Evolutionary conservation across 2,329 filamentous ascomycete genomes (phyloP).

Genomic region (Scorias spongiosa): DNA sequence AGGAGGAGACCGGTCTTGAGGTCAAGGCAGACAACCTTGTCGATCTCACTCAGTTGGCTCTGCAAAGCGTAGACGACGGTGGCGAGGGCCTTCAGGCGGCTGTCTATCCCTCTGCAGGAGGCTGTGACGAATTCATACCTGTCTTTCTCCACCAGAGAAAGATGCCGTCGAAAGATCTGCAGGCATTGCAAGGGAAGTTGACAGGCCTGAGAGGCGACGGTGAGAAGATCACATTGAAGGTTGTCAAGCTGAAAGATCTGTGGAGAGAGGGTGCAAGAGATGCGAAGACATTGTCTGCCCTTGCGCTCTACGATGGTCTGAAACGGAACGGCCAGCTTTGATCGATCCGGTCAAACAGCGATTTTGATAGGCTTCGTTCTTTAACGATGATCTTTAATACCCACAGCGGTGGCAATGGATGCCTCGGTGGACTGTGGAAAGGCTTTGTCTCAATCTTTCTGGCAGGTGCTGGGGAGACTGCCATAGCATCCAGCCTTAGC

Average conservation of each 20-base stretch:
- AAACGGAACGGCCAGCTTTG: conserved; percentile 31
- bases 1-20: conserved; percentile 40
- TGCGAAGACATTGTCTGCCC: conserved; percentile 40
- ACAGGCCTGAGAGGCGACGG: conserved; percentile 40
- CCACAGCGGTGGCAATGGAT: no score
- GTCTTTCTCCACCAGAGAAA: conserved; percentile 41
- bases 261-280: conserved; percentile 42
- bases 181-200: conserved; percentile 35
- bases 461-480: no score
- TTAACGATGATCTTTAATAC: no score
- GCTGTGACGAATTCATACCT: conserved; percentile 44
- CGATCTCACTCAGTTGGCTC: conserved; percentile 38
- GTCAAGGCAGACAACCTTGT: conserved; percentile 35
- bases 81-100: conserved; percentile 31
- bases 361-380: no score
- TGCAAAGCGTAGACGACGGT: conserved; percentile 11
- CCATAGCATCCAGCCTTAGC: no score
- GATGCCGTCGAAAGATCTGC: conserved; percentile 32
- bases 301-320: conserved; percentile 40
- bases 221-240: conserved; percentile 44
- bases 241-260: conserved; percentile 34
- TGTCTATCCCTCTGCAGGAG: conserved; percentile 40
- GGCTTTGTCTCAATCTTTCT: no score
- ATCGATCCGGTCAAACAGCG: not conserved
- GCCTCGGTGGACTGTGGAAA: no score